Percentiles rank a stretch among this genome's conserved stretches.
Evolutionary conservation across 176 grass and related monocot species (phyloP).

Genomic region (Lolium multiflorum): DNA sequence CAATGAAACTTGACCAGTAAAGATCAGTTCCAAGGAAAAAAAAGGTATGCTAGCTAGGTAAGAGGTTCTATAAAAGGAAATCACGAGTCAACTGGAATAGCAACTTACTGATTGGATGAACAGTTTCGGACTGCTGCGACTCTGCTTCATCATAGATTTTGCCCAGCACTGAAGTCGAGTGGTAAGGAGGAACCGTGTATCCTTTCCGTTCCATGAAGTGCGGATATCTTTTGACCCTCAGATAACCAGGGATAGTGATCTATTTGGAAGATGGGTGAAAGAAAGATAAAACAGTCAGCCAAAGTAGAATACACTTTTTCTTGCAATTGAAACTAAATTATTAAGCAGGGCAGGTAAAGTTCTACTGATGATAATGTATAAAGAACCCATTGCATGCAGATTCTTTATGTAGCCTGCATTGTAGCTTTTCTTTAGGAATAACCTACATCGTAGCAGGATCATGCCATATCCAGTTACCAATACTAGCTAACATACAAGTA

Average conservation of each 20-base stretch:
- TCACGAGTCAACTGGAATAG: background rate
- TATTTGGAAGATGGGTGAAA: slow-evolving; percentile 22
- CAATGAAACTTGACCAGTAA: background rate
- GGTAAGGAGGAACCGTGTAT: slow-evolving; percentile 24
- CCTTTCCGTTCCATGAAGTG: slow-evolving; percentile 62
- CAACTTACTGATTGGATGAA: slow-evolving; percentile 48
- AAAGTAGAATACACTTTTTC: background rate
- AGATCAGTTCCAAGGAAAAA: background rate
- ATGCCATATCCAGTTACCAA: slow-evolving; percentile 15
- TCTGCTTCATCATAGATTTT: slow-evolving; percentile 62
- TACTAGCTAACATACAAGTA: slow-evolving; percentile 1
- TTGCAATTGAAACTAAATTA: slow-evolving; percentile 9
- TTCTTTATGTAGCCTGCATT: background rate
- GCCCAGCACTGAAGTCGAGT: slow-evolving; percentile 63
- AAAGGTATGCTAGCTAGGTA: background rate
- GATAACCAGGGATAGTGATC: slow-evolving; percentile 52
- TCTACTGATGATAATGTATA: background rate
- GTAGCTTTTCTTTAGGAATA: background rate
- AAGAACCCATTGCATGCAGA: background rate
- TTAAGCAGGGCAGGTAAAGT: background rate
- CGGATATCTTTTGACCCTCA: slow-evolving; percentile 58
- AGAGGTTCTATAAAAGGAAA: background rate
- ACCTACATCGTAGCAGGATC: background rate
- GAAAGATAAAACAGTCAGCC: background rate
- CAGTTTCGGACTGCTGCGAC: slow-evolving; percentile 41